phyloP scores from a whole-genome alignment of 1,139 yeast genomes.

The Magnusiomyces sp. region DNA sequence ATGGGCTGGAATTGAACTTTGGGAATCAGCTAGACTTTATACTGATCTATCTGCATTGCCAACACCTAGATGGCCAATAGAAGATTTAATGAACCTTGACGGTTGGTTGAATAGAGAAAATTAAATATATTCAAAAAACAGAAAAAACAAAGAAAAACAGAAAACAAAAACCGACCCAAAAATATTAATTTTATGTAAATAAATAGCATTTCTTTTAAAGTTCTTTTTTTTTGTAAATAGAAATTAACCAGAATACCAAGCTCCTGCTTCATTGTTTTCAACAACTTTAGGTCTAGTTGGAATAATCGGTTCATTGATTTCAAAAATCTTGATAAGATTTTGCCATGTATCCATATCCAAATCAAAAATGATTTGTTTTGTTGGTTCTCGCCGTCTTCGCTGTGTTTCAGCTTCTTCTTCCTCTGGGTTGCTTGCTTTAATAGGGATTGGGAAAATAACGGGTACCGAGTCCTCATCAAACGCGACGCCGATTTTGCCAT shows the following conservation, averaged over 20 bases:
- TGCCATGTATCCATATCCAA: conserved; percentile 62
- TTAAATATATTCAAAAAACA: not conserved
- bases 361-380: conserved; percentile 62
- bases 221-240: not conserved
- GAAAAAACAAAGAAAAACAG: not conserved
- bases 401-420: conserved; percentile 25
- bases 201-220: not conserved
- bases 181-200: not conserved
- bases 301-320: conserved; percentile 2
- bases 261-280: not conserved
- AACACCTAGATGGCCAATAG: conserved; percentile 63
- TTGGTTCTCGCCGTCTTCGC: conserved; percentile 27
- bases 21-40: conserved; percentile 41
- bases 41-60: conserved; percentile 51
- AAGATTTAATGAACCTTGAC: conserved; percentile 16
- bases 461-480: conserved; percentile 46
- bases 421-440: conserved; percentile 24
- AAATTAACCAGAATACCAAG: conserved; percentile 2
- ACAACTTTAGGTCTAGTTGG: not conserved
- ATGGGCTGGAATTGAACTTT: conserved; percentile 88
- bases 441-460: conserved; percentile 26
- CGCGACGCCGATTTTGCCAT: conserved; percentile 49
- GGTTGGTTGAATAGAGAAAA: conserved; percentile 11
- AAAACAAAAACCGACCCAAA: not conserved
- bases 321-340: conserved; percentile 28